Evolutionary conservation across 352 stramenopile genomes (phyloP), one percentile per base, ranked within the genome.

Genomic region (Globisporangium carolinianum): DNA sequence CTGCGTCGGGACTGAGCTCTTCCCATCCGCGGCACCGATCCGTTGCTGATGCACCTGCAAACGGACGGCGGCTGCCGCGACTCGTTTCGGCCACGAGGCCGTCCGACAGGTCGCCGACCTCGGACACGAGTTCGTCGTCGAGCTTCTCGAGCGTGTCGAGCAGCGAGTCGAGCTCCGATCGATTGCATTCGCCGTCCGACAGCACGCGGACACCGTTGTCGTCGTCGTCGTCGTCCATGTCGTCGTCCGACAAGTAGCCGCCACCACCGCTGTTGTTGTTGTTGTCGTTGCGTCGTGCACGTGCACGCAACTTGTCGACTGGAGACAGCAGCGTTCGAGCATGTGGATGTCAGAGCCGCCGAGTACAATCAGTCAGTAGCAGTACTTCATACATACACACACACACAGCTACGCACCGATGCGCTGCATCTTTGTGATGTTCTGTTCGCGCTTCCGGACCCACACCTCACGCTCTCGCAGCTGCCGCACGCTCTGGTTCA

Each of bases 401-500:
- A n/a, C 11, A 24, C 47, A 17, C n/a, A 37, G 24, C 51, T 18
- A 32, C 41, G 4, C 45, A 71, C 66, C 68, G 65, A 47, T 60
- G 18, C 54, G 62, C 63, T 62, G 60, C 72, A 83, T 70, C 14
- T 74, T 66, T 0, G 60, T 48, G 8, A 88, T 55, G 41, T 83
- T 86, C 35, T 61, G 60, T 57, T 88, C 66, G 39, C 78, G 66
- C 17, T 65, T 63, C 18, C 75, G 63, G 49, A 86, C 60, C 78
- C 78, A 88, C 36, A 54, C 51, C 35, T 86, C 75, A 15, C 76
- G 66, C 17, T 79, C 71, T 12, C 70, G 67, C 37, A 86, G 35
- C n/a, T 83, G 79, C 24, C 56, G 39, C 62, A 74, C 71, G n/a
- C 62, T 72, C 49, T 75, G 55, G 50, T 72, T 83, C 75, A 75